Percentiles rank a stretch among this genome's conserved stretches.
Evolutionary conservation across 345 rosid species (phyloP).

Genomic region (Populus simonii): DNA sequence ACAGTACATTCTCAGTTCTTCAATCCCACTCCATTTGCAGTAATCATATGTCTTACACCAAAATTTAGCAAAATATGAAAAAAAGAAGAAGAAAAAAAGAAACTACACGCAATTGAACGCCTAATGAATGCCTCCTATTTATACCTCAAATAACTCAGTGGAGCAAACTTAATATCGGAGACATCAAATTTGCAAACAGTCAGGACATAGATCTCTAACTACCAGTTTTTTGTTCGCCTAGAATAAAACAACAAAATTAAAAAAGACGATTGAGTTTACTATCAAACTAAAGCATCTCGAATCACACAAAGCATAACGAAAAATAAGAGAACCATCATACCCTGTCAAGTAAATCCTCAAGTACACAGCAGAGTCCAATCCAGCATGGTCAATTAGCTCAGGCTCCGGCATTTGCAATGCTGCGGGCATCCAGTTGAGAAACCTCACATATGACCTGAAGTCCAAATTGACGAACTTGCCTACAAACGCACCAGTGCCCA

Average conservation of each 20-base stretch:
- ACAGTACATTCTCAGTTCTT: neutral
- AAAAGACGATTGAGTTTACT: neutral
- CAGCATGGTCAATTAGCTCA: constrained; percentile 85
- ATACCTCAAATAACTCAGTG: neutral
- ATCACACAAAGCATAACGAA: neutral
- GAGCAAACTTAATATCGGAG: too few species aligned
- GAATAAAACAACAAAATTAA: too few species aligned
- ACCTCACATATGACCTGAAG: constrained; percentile 60
- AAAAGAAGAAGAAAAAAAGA: too few species aligned
- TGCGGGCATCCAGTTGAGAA: constrained; percentile 89
- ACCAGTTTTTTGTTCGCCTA: too few species aligned
- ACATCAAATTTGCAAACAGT: too few species aligned
- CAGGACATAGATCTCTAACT: too few species aligned
- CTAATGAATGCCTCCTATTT: too few species aligned
- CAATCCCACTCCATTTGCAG: too few species aligned
- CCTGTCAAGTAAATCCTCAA: constrained; percentile 82
- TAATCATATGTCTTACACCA: too few species aligned
- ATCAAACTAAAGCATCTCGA: neutral
- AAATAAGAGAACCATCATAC: constrained; percentile 33
- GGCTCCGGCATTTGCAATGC: constrained; percentile 93
- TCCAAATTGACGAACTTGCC: constrained; percentile 77
- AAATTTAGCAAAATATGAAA: too few species aligned
- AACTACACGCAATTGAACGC: too few species aligned
- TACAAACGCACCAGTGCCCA: constrained; percentile 47
- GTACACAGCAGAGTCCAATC: constrained; percentile 84